A percentile compares a stretch with the other conserved stretches of the same genome.
phyloP scores from a whole-genome alignment of 2,329 filamentous ascomycete species.

The Aspergillus spinulosporus region DNA sequence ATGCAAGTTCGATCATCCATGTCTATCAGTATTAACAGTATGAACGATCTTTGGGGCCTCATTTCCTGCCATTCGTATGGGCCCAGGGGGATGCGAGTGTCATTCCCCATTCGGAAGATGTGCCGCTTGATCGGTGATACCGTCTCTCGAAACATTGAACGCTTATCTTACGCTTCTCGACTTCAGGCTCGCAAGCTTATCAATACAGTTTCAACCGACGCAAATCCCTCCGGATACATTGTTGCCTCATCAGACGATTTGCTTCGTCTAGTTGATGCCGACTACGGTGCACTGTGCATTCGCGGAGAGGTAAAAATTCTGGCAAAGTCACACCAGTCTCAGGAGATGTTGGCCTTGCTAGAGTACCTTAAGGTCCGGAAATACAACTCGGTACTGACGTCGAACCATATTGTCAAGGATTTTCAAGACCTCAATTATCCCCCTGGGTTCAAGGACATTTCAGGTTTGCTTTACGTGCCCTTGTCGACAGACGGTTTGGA shows the following conservation, averaged over 20 bases:
- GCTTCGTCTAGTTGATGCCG: conserved; percentile 79
- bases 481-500: conserved; percentile 73
- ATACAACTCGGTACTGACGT: conserved; percentile 73
- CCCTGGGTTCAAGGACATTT: conserved; percentile 75
- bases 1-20: conserved; percentile 94
- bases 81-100: conserved; percentile 79
- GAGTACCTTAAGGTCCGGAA: conserved; percentile 79
- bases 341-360: conserved; percentile 79
- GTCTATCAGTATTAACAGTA: conserved; percentile 89
- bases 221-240: conserved; percentile 85
- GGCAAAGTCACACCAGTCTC: conserved; percentile 70
- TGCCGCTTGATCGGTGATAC: conserved; percentile 84
- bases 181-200: conserved; percentile 85
- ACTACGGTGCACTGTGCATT: conserved; percentile 83
- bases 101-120: conserved; percentile 89
- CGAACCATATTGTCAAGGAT: conserved; percentile 72
- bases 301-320: conserved; percentile 83
- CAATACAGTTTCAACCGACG: conserved; percentile 78
- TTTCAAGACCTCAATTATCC: conserved; percentile 79
- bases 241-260: conserved; percentile 86
- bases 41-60: conserved; percentile 81
- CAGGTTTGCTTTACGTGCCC: conserved; percentile 78
- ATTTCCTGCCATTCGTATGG: conserved; percentile 87
- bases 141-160: conserved; percentile 82
- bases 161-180: conserved; percentile 80